phyloP scores from a whole-genome alignment of 2,329 filamentous ascomycete genomes.

The Gaeumannomyces tritici region DNA sequence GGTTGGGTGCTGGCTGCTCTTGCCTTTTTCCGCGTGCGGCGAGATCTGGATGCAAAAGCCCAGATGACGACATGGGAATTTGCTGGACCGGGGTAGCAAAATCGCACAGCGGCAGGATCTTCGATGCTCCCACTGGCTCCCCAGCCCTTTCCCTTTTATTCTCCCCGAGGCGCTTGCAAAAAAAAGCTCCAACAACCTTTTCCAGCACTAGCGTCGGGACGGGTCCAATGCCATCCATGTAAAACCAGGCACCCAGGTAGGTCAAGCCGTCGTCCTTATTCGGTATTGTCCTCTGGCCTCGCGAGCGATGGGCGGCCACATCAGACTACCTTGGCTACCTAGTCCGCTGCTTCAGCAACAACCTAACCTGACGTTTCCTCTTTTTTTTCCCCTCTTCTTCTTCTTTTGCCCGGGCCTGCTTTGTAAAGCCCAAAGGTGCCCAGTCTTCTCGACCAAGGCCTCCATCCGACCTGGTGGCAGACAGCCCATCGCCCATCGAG shows the following conservation, averaged over 20 bases:
- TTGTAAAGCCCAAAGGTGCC: no score
- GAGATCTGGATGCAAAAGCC: background rate
- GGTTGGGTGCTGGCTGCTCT: background rate
- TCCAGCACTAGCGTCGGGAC: background rate
- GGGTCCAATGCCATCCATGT: background rate
- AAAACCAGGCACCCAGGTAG: background rate
- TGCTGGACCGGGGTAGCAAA: background rate
- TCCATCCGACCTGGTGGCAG: background rate
- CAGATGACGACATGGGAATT: background rate
- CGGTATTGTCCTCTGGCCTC: background rate
- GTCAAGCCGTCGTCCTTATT: background rate
- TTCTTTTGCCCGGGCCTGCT: background rate
- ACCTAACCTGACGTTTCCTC: background rate
- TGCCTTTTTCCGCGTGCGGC: background rate
- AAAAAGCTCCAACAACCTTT: background rate
- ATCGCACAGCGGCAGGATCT: background rate
- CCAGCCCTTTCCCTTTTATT: background rate
- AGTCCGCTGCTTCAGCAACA: background rate
- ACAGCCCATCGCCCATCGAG: background rate
- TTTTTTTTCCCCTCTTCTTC: background rate
- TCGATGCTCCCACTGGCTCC: background rate
- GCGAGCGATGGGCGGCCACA: background rate
- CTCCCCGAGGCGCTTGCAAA: background rate
- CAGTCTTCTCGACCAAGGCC: background rate
- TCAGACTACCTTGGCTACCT: background rate